Evolutionary conservation across 2,329 filamentous ascomycete genomes (phyloP).

Genomic region (Diaporthe sp.): DNA sequence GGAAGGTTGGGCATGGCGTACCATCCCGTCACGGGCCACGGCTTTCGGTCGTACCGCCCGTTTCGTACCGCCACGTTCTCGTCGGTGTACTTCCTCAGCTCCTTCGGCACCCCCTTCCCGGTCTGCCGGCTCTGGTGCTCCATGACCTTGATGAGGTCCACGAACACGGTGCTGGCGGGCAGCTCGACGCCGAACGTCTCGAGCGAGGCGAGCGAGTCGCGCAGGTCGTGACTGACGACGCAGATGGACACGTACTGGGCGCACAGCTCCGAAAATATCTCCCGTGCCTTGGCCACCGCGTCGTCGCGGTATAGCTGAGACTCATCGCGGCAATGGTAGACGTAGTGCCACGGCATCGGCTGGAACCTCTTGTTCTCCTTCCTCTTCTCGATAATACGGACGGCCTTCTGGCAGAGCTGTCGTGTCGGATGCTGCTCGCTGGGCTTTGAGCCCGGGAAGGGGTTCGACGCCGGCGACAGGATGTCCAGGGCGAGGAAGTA

Average conservation of each 20-base stretch:
- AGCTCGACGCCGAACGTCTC: not conserved
- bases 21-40: not conserved
- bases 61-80: not conserved
- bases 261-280: not conserved
- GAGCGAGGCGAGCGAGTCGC: not conserved
- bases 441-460: not conserved
- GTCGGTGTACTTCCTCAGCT: not conserved
- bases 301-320: not conserved
- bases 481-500: not conserved
- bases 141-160: conserved; percentile 14
- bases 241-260: not conserved
- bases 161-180: not conserved
- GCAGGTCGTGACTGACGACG: not conserved
- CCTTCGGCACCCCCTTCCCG: not conserved
- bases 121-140: not conserved
- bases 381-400: not conserved
- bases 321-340: not conserved
- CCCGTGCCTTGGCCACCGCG: not conserved
- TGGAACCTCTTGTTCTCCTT: not conserved
- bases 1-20: not conserved
- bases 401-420: not conserved
- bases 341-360: not conserved
- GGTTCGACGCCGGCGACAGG: not conserved
- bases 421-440: not conserved
- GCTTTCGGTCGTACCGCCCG: not conserved